Evolutionary conservation across 2,329 filamentous ascomycete species (phyloP), one percentile per base, ranked within the genome.

Genomic region (Xylaria sp.): DNA sequence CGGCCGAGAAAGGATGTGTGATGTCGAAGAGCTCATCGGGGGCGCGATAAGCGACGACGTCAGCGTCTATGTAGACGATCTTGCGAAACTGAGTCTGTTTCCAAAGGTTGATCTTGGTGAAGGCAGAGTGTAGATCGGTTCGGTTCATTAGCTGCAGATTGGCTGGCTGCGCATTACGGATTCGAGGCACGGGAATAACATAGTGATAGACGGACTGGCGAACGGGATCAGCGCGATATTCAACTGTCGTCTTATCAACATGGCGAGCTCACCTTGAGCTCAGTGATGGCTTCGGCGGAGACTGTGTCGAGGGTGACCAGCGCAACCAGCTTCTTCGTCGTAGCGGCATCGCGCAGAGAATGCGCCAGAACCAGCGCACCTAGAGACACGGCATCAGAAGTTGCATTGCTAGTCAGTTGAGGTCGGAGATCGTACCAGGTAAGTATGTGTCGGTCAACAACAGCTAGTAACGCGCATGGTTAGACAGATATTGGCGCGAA

Each of bases 21-120:
- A 90, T 79, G 65, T 90, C 86, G 77, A 99, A 97, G 64, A 99
- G 89, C 85, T 99, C 96, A 76, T 99, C 95, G 3, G 95, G 93
- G 40, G 94, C 93, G 74, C 94, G 87, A 71, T 97, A 88, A 36
- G 93, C 93, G n/a, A 99, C 92, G 48, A 97, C 89, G 77, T 99
- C 96, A 70, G 94, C 92, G 79, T 99, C 96, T 71, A 99, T 86
- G 80, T 98, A 99, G 66, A 99, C 92, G 65, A 99, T 93, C 82
- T 92, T 95, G 72, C 91, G 89, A 80, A 95, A 99, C 77, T 97
- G 93, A 3, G 89, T 91, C 81, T 94, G 92, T 72, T 91, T 92
- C 96, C 96, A 99, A 20, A 99, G 86, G 73, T 93, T 90, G 81
- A 99, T 94, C 84, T 99, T 99, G 74, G 96, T 98, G 78, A 98